phyloP scores from a whole-genome alignment of 441 rosid species.

The Erysimum cheiri region DNA sequence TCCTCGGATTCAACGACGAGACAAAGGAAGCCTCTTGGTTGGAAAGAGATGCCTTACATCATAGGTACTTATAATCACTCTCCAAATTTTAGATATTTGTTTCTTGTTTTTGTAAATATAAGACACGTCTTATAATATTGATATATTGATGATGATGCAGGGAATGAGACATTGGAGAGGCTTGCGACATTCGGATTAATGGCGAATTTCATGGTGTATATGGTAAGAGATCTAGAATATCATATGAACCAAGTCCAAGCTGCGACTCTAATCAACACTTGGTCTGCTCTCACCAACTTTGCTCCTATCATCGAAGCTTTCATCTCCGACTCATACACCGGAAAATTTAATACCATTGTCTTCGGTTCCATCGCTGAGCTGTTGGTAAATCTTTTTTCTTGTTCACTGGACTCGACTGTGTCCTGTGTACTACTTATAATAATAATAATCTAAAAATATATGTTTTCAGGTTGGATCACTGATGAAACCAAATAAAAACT shows the following conservation, averaged over 20 bases:
- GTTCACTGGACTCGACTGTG: background rate
- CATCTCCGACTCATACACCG: constrained; percentile 62
- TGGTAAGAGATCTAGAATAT: constrained; percentile 53
- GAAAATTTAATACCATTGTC: constrained; percentile 66
- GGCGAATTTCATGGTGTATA: constrained; percentile 81
- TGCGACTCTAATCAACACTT: constrained; percentile 58
- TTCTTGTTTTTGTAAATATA: background rate
- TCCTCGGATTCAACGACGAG: constrained; percentile 34
- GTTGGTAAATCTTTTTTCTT: constrained; percentile 47
- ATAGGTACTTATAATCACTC: constrained; percentile 55
- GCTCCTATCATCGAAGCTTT: constrained; percentile 72
- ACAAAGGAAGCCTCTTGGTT: constrained; percentile 64
- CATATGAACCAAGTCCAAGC: constrained; percentile 73
- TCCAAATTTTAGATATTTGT: background rate
- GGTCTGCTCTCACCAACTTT: constrained; percentile 72
- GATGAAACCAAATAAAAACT: background rate
- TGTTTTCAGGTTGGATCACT: no score
- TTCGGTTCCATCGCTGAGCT: constrained; percentile 62
- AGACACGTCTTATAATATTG: background rate
- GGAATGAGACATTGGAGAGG: constrained; percentile 86
- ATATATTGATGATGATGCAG: constrained; percentile 50
- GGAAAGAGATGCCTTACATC: constrained; percentile 84
- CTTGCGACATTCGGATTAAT: constrained; percentile 65
- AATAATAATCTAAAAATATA: no score
- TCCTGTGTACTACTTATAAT: no score